Evolutionary conservation across 495 filamentous ascomycete species (phyloP).

Genomic region (Penicillium lagena): DNA sequence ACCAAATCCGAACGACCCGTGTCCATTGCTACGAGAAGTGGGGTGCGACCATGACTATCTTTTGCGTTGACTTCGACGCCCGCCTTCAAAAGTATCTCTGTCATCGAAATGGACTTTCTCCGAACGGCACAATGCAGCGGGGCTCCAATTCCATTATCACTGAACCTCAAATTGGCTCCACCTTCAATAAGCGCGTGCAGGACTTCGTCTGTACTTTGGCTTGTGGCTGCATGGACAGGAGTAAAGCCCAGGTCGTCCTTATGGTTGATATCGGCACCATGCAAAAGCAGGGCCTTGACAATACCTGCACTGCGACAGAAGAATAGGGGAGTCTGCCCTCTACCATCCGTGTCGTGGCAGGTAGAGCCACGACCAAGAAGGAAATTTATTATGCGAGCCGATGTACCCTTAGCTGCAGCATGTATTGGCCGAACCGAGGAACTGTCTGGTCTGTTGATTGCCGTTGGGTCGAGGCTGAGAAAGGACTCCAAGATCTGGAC

Average conservation of each 20-base stretch:
- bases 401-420: constrained; percentile 4
- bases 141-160: neutral
- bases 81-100: constrained; percentile 4
- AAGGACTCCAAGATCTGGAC: constrained; percentile 11
- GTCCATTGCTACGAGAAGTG: constrained; percentile 25
- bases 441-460: constrained; percentile 4
- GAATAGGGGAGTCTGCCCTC: constrained; percentile 9
- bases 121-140: constrained; percentile 7
- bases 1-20: constrained; percentile 22
- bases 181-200: constrained; percentile 1
- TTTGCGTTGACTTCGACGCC: constrained; percentile 10
- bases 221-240: constrained; percentile 11
- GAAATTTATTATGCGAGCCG: constrained; percentile 7
- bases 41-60: constrained; percentile 17
- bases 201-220: constrained; percentile 9
- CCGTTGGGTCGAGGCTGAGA: constrained; percentile 3
- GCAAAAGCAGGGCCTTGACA: constrained; percentile 5
- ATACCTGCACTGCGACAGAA: constrained; percentile 10
- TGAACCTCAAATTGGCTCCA: constrained; percentile 1
- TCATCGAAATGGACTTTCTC: constrained; percentile 1
- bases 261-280: constrained; percentile 11
- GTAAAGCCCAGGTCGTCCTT: constrained; percentile 11
- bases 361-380: constrained; percentile 10
- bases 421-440: constrained; percentile 3
- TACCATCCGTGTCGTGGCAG: constrained; percentile 6